Evolutionary conservation across 2,329 filamentous ascomycete genomes (phyloP).

Genomic region (Epicoccum nigrum): DNA sequence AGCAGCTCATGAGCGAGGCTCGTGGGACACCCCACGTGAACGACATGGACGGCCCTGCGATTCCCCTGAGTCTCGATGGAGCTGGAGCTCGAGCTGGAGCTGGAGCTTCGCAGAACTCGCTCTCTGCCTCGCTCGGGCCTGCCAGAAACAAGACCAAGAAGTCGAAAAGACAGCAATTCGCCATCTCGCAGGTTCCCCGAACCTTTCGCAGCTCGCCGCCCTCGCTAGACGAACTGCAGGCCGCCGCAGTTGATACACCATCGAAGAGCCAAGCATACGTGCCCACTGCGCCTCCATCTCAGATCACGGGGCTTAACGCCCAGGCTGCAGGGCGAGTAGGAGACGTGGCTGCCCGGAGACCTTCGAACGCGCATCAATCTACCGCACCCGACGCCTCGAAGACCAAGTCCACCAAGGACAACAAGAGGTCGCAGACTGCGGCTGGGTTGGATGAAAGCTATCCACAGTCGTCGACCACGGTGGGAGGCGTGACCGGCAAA

Average conservation of each 20-base stretch:
- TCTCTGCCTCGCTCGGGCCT: not conserved
- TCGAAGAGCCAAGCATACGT: not conserved
- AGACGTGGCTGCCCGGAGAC: slow-evolving; percentile 5
- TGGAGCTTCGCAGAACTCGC: not conserved
- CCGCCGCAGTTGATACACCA: slow-evolving; percentile 1
- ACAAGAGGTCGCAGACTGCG: not conserved
- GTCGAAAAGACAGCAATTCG: not conserved
- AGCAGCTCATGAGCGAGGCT: slow-evolving; percentile 29
- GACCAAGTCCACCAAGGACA: slow-evolving; percentile 1
- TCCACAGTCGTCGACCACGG: slow-evolving; percentile 1
- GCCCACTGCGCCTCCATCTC: not conserved
- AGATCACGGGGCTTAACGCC: slow-evolving; percentile 23
- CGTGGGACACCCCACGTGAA: slow-evolving; percentile 2
- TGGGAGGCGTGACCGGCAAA: not conserved
- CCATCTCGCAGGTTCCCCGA: not conserved
- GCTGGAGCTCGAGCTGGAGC: too few relatives aligned
- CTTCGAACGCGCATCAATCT: slow-evolving; percentile 5
- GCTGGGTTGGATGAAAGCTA: not conserved
- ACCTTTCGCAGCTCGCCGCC: not conserved
- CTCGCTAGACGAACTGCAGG: not conserved
- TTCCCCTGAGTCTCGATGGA: slow-evolving; percentile 6
- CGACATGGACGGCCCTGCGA: slow-evolving; percentile 1
- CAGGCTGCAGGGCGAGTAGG: slow-evolving; percentile 6
- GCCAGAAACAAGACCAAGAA: not conserved
- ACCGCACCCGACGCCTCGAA: slow-evolving; percentile 4